Conservation (phyloP, 257 asterid species). For the Apocynum venetum region DNA sequence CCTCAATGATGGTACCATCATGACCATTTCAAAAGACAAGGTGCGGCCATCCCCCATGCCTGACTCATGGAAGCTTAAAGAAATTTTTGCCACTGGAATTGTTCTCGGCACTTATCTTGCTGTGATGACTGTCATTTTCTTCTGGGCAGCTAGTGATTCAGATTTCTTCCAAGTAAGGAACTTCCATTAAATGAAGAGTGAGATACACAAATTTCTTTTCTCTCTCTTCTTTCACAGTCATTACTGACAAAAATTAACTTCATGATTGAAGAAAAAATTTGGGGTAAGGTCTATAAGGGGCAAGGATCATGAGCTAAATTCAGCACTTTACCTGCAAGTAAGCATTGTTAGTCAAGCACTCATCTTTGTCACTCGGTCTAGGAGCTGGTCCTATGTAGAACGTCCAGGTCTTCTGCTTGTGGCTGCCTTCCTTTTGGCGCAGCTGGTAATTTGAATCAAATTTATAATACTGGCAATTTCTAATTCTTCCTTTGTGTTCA, state of each 20-base stretch:
- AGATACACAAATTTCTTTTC: not conserved
- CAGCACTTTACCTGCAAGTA: slow-evolving; percentile 56
- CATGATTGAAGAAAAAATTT: slow-evolving; percentile 30
- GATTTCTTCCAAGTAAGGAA: slow-evolving; percentile 44
- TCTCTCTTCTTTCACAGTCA: not conserved
- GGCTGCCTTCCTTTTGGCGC: slow-evolving; percentile 40
- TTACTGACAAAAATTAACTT: not conserved
- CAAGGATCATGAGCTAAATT: slow-evolving; percentile 27
- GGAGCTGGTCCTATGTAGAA: slow-evolving; percentile 55
- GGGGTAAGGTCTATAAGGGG: slow-evolving; percentile 37
- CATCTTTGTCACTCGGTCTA: slow-evolving; percentile 55
- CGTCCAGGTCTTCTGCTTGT: slow-evolving; percentile 55
- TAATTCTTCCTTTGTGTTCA: not conserved
- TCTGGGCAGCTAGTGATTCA: slow-evolving; percentile 40
- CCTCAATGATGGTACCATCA: slow-evolving; percentile 59
- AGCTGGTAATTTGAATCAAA: slow-evolving; percentile 31
- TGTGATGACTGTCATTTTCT: slow-evolving; percentile 55
- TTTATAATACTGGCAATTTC: too few species aligned
- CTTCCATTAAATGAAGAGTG: not conserved
- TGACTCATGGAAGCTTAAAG: slow-evolving; percentile 56
- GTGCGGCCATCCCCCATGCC: slow-evolving; percentile 58
- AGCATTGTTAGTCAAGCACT: slow-evolving; percentile 60
- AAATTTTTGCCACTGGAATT: slow-evolving; percentile 52
- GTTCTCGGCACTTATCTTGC: slow-evolving; percentile 60
- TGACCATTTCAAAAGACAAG: slow-evolving; percentile 61